Base-by-base conservation (phyloP, 1,284 basidiomycete species). In the Caloboletus inedulis region DNA sequence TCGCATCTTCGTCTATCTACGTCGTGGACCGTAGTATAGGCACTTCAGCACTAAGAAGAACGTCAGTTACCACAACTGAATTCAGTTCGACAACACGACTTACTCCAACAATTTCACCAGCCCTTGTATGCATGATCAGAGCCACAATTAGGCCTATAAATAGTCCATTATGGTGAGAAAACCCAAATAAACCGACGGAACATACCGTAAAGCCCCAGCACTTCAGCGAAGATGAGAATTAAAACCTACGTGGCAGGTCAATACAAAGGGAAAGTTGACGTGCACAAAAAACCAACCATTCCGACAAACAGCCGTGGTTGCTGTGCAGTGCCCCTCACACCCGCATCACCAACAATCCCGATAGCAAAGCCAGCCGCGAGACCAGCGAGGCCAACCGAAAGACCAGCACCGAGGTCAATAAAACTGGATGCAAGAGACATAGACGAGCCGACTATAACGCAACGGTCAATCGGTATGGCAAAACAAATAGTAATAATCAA, bases 271-370 rank as follows among this genome's bases (percentile, higher is more conserved):
- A 36, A 25, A 12, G 10, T 6, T 10, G 33, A 35, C 18, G 23
- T 40, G 41, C 16, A 43, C 10, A 51, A 41, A 43, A 47, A 49
- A 59, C 75, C 9, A 29, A 84, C 84, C 85, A 87, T 87, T 66
- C 89, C 91, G 65, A 98, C 95, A 74, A 94, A 98, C 59, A 98
- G 78, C 66, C 92, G 80, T 43, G 93, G 91, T 75, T 98, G 94
- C 70, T 96, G 90, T 37, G 90, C 89, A 54, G 90, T 92, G 52
- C 90, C 90, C 55, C 93, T 80, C 37, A 94, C 92, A 80, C 93
- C 92, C 57, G 95, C 91, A 70, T 98, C 93, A 71, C 96, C 94
- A 53, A 98, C 95, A 67, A 98, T 91, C 59, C 95, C 92, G 63
- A 95, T 93, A 16, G 92, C 92, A 68, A 92, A 93, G 45, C 92